Evolutionary conservation across 208 protist genomes (phyloP), one percentile per base, ranked within the genome.

Genomic region (Leishmania major): DNA sequence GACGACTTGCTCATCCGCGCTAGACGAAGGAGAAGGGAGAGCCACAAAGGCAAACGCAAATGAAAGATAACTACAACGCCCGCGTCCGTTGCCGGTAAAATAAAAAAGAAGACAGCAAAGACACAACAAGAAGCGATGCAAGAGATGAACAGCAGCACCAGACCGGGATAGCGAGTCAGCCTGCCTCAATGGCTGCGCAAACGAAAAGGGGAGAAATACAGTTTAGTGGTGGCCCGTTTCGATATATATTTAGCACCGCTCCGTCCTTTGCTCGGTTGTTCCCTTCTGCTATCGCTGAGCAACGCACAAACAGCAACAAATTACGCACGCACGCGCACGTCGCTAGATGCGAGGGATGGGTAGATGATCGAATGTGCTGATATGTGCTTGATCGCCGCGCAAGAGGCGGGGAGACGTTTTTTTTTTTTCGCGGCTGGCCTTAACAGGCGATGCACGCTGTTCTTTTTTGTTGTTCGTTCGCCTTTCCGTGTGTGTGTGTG

Each of bases 1-100:
- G 57, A 37, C 22, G 75, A 67, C 37, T 66, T 31, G 57, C 53
- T 67, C 75, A 78, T 78, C n/a, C 57, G 19, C 22, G 73, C 31
- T 59, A 47, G 35, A 62, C 35, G 40, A 47, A 53, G 25, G 2
- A 37, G 11, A 79, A 71, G 25, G 1, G 57, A 47, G 49, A 35
- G 45, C 51, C 10, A 53, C 25, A 35, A 47, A 62, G n/a, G 19
- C 73, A 40, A 10, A 57, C 10, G 25, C 31, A 81, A 78, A 80
- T 51, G 78, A 67, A 79, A 57, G 66, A 57, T 31, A 17, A 59
- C n/a, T 3, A 35, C 45, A 22, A 28, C 15, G 28, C 4, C 15
- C 31, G 13, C 15, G 62, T 40, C 62, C 11, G 62, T 37, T 67
- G 15, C 3, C 8, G 4, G 62, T 67, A 67, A 67, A 37, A 67